Base-by-base conservation (phyloP, 768 basidiomycete species). In the Kwoniella europaea region DNA sequence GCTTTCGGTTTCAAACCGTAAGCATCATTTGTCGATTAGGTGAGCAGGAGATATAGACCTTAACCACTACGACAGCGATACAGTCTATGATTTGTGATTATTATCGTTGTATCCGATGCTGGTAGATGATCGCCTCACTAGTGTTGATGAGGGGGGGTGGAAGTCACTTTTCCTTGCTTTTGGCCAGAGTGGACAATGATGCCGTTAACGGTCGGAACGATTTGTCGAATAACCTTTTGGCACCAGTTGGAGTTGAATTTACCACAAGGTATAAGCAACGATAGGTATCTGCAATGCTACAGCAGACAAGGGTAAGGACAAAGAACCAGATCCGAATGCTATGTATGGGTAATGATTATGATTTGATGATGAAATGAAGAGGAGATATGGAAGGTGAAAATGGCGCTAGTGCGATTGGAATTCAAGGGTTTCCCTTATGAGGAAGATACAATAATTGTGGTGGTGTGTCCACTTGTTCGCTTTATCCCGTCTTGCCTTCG, bases 191-290 rank as follows among this genome's bases (percentile, higher is more conserved):
- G 20, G 24, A 54, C 18, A 50, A 16, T 50, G 35, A 65, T 65
- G 63, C 63, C 63, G 63, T 65, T 44, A 65, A 65, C 41, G 6
- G 6, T 43, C 63, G 63, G 63, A 55, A 65, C 29, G 53, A 56
- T 65, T 55, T 55, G 52, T 35, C 3, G 52, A 65, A 65, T 65
- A 65, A 56, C 63, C 63, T 65, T 55, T 43, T 27, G 22, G 42
- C 7, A 12, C n/a, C 35, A 35, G 52, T 29, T 63, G 46, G 46
- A 50, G 46, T 50, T 50, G 46, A 9, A 18, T 50, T 50, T 50
- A 50, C 18, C 46, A 13, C 46, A 50, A 50, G 12, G 46, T 18
- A 15, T 13, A 18, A 50, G 46, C 18, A 9, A 16, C 46, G 12
- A 18, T 29, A 24, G 27, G 54, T 55, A 20, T 55, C 10, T 55